A percentile compares a stretch with the other conserved stretches of the same genome.
Evolutionary conservation across 2,329 filamentous ascomycete species (phyloP).

Genomic region (Phaeosphaeriaceae sp.): DNA sequence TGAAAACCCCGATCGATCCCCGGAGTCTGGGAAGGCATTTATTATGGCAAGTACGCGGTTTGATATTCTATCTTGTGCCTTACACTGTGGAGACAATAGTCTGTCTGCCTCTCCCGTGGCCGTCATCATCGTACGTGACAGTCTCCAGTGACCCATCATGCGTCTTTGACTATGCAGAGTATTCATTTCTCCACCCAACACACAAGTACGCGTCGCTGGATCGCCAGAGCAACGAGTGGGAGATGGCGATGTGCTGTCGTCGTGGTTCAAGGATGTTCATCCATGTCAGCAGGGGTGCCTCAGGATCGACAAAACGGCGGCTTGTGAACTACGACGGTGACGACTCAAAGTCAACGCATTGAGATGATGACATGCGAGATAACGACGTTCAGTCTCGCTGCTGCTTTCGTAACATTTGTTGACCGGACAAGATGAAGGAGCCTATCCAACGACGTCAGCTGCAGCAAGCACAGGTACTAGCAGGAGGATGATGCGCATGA

Average conservation of each 20-base stretch:
- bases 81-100: too few relatives aligned
- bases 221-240: neutral
- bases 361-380: neutral
- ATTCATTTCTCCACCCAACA: neutral
- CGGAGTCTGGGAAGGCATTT: too few relatives aligned
- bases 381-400: neutral
- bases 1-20: too few relatives aligned
- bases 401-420: neutral
- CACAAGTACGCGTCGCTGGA: neutral
- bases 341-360: neutral
- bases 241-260: neutral
- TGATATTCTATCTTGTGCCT: too few relatives aligned
- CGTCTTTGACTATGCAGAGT: neutral
- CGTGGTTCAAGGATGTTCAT: neutral
- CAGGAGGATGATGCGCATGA: neutral
- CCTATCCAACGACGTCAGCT: neutral
- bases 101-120: too few relatives aligned
- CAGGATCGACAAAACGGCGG: constrained; percentile 3
- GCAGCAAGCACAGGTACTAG: neutral
- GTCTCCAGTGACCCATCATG: too few relatives aligned
- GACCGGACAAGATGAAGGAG: neutral
- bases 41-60: too few relatives aligned
- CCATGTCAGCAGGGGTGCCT: constrained; percentile 1
- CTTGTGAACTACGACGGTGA: neutral
- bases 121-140: too few relatives aligned